Evolutionary conservation across 2,329 filamentous ascomycete genomes (phyloP), one percentile per base, ranked within the genome.

Genomic region (Claviceps digitariae): DNA sequence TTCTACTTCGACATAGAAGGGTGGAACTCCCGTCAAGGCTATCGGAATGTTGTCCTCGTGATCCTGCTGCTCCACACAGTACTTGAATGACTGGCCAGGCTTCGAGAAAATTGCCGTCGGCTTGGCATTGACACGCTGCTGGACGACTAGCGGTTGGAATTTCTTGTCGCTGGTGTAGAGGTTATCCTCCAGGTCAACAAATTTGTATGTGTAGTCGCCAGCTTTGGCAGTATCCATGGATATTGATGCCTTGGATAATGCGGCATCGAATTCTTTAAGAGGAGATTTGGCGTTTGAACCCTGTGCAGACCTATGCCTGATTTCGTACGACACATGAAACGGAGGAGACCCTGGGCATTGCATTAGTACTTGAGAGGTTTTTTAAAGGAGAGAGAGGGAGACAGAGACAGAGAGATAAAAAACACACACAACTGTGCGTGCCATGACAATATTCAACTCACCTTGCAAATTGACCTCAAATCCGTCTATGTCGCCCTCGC

Each of bases 61-160:
- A 52, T 82, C 81, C 50, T 86, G 79, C 61, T 95, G 88, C 48
- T 90, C 83, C 66, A 90, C 85, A 71, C 93, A 98, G 69, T 91
- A 95, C 66, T 93, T 95, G 74, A 96, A 96, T 0, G 88, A 90
- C 67, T 93, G 93, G 17, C 90, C 90, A 3, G 90, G 88, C 59
- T 87, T 87, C 55, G 79, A 77, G 64, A 98, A 98, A 5, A 78
- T 76, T 4, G 90, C 93, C 2, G 83, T 81, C 1, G 93, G 93
- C 55, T 86, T 86, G 15, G 88, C 78, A 62, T 95, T 86, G 50
- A 98, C 89, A 25, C 78, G 84, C 67, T 98, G 93, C 60, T 86
- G 81, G 34, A 98, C 74, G 13, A 79, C 74, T 36, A 96, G 67
- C 5, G 84, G 80, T 21, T 75, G 73, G 62, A 84, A 83, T 58